Conservation (phyloP, 257 asterid genomes). For the Nicotiana paniculata region DNA sequence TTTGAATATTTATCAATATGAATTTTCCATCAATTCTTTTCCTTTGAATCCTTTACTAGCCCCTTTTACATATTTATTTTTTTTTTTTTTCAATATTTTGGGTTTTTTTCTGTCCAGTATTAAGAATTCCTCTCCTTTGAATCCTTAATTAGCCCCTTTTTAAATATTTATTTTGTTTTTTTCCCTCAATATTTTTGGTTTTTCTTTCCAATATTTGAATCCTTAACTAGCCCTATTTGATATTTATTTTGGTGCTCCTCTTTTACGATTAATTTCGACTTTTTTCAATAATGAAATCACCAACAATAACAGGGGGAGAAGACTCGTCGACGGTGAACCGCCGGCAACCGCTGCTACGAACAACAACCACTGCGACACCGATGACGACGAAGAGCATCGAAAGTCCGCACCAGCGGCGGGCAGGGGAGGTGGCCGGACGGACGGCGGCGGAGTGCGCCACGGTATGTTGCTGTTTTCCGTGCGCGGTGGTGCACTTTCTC, state of each 20-base stretch:
- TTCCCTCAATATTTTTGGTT: too few species aligned
- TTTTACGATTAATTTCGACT: not conserved
- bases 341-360: slow-evolving; percentile 18
- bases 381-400: not conserved
- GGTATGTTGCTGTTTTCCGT: slow-evolving; percentile 78
- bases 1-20: too few species aligned
- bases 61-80: too few species aligned
- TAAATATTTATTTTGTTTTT: too few species aligned
- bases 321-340: slow-evolving; percentile 6
- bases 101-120: too few species aligned
- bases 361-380: not conserved
- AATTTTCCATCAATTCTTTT: too few species aligned
- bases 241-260: not conserved
- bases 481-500: slow-evolving; percentile 43
- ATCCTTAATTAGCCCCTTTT: too few species aligned
- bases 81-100: too few species aligned
- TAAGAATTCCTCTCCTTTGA: too few species aligned
- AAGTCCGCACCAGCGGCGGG: slow-evolving; percentile 12
- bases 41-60: too few species aligned
- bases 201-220: too few species aligned
- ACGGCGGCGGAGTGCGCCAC: slow-evolving; percentile 85
- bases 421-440: slow-evolving; percentile 71
- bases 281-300: not conserved
- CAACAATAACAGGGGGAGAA: not conserved
- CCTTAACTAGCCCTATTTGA: too few species aligned